These are phyloP conservation scores for Epichloe scottii DNA, from an alignment of 2,329 filamentous ascomycete species.

Conservation along the genomic window DNA sequence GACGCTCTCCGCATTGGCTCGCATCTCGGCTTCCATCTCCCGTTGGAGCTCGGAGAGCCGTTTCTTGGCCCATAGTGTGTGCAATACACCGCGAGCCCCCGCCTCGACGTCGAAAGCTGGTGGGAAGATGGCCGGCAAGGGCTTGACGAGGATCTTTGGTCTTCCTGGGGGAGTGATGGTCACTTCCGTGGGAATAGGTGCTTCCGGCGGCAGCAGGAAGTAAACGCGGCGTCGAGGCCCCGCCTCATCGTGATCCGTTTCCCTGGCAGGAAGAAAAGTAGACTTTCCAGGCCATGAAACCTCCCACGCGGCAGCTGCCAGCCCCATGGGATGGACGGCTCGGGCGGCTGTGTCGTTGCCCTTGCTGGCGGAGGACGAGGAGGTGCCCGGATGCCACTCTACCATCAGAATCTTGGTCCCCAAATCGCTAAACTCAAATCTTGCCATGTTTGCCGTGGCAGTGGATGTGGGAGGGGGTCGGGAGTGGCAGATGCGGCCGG, in stretches of 20 bases:
- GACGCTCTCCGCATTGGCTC: conserved; percentile 65
- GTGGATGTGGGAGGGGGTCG: conserved; percentile 6
- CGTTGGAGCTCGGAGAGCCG: conserved; percentile 60
- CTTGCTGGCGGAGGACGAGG: conserved; percentile 1
- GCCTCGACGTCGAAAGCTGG: conserved; percentile 58
- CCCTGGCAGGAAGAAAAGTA: conserved; percentile 52
- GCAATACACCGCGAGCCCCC: conserved; percentile 69
- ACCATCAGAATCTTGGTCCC: conserved; percentile 90
- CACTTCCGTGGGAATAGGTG: conserved; percentile 59
- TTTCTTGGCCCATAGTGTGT: conserved; percentile 84
- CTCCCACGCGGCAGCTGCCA: conserved; percentile 43
- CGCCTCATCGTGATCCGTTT: conserved; percentile 18
- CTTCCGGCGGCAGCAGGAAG: conserved; percentile 65
- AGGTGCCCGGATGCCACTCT: conserved; percentile 55
- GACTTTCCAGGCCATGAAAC: conserved; percentile 76
- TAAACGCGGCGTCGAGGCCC: conserved; percentile 51
- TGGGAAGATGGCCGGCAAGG: conserved; percentile 77
- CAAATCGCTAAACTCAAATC: conserved; percentile 80
- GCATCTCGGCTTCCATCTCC: conserved; percentile 65
- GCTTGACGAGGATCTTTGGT: conserved; percentile 50
- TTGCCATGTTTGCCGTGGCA: conserved; percentile 35
- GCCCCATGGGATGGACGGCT: conserved; percentile 3
- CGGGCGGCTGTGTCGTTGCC: not conserved
- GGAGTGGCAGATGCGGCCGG: conserved; percentile 1
- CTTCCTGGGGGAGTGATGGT: conserved; percentile 41